These are phyloP conservation scores for Capillidium rhysosporum DNA, from an alignment of 371 early-diverging fungal genomes.

Conservation along the genomic window DNA sequence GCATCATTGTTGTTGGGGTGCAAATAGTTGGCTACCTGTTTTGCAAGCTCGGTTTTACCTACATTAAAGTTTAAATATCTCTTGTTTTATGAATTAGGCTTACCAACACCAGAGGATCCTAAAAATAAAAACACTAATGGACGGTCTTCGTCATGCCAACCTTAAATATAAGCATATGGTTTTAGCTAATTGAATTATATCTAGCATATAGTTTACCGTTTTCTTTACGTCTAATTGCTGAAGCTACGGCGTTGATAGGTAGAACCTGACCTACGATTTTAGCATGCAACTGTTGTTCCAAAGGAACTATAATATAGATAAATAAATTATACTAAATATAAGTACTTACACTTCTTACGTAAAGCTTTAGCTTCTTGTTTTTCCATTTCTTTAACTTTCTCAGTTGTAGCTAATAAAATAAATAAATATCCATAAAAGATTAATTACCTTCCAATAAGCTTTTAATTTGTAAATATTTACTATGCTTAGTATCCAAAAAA, in stretches of 20 bases:
- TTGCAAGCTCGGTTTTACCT: constrained; percentile 75
- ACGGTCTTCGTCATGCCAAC: constrained; percentile 33
- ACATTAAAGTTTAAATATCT: too few species aligned
- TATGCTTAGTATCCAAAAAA: background rate
- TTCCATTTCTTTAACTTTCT: background rate
- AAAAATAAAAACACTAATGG: constrained; percentile 75
- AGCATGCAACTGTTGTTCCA: constrained; percentile 23
- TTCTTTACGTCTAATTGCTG: constrained; percentile 36
- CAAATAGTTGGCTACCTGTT: constrained; percentile 66
- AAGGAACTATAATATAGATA: constrained; percentile 15
- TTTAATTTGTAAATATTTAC: background rate
- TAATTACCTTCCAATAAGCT: background rate
- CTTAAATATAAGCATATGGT: background rate
- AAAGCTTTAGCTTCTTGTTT: background rate
- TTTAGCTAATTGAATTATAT: background rate
- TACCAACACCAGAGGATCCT: constrained; percentile 80
- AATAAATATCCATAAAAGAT: background rate
- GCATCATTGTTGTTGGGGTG: constrained; percentile 61
- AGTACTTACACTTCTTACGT: constrained; percentile 1
- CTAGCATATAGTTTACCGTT: constrained; percentile 17
- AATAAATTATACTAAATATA: background rate
- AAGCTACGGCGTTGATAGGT: constrained; percentile 33
- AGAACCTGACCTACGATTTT: constrained; percentile 41
- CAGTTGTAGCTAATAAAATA: background rate
- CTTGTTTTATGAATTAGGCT: too few species aligned